Percentiles rank a stretch among this genome's conserved stretches.
Conservation (phyloP, 768 basidiomycete species). For the Rhodotorula graminis region DNA sequence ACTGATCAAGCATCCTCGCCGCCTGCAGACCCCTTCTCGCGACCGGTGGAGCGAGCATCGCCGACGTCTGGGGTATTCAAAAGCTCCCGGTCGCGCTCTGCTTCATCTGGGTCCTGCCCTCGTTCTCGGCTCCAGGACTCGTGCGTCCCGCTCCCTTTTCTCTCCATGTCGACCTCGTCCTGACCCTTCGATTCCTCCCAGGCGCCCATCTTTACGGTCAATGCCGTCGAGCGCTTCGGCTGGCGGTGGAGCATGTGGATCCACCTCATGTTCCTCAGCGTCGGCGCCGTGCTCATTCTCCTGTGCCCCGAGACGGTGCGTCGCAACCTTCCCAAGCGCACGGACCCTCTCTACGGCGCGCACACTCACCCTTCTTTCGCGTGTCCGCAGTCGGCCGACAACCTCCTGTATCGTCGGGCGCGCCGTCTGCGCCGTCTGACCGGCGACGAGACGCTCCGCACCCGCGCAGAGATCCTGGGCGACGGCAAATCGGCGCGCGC, state of each 20-base stretch:
- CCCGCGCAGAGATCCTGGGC: constrained; percentile 13
- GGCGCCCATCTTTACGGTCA: constrained; percentile 43
- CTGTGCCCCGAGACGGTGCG: constrained; percentile 45
- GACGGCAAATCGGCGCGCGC: accelerated
- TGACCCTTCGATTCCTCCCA: too few relatives aligned
- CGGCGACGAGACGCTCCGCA: constrained; percentile 43
- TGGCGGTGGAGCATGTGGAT: constrained; percentile 49
- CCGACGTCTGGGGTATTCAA: constrained; percentile 44
- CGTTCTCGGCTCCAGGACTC: constrained; percentile 10
- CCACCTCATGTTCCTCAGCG: constrained; percentile 24
- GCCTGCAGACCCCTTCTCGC: constrained; percentile 43
- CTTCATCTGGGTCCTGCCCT: constrained; percentile 40
- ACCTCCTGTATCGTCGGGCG: constrained; percentile 47
- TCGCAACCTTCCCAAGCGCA: neutral
- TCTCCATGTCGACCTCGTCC: too few relatives aligned
- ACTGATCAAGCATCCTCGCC: too few relatives aligned
- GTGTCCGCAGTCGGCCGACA: constrained; percentile 34
- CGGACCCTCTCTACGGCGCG: neutral
- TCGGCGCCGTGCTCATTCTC: constrained; percentile 42
- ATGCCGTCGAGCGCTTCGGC: constrained; percentile 44
- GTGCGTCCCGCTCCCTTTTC: too few relatives aligned
- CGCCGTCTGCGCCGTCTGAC: constrained; percentile 46
- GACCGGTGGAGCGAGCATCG: constrained; percentile 44
- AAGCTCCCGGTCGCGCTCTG: constrained; percentile 44
- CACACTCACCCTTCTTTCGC: accelerated